These are phyloP conservation scores for Vaccinium macrocarpon DNA, from an alignment of 148 eudicot species.

Conservation along the genomic window DNA sequence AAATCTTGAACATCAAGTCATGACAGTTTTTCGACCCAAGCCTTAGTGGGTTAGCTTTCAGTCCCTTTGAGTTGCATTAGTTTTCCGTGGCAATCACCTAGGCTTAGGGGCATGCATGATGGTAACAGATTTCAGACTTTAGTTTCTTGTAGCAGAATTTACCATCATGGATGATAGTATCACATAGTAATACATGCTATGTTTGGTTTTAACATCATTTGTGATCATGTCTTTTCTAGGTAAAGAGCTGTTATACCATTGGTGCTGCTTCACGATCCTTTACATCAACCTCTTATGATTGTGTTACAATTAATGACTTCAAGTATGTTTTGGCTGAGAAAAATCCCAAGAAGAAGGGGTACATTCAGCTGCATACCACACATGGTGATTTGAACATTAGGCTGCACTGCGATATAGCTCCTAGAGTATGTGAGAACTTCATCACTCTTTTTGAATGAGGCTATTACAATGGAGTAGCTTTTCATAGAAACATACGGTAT, in stretches of 20 bases:
- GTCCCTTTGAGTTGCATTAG: background rate
- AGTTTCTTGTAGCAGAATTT: background rate
- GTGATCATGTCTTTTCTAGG: conserved; percentile 37
- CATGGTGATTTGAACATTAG: conserved; percentile 97
- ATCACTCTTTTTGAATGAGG: conserved; percentile 89
- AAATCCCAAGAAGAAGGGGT: conserved; percentile 94
- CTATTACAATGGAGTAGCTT: conserved; percentile 82
- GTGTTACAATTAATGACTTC: conserved; percentile 79
- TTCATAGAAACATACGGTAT: conserved; percentile 90
- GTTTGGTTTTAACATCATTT: conserved; percentile 1
- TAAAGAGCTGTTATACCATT: conserved; percentile 84
- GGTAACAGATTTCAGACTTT: background rate
- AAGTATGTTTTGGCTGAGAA: conserved; percentile 88
- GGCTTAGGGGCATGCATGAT: background rate
- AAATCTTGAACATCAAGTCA: background rate
- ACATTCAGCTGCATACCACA: conserved; percentile 83
- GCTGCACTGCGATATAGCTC: conserved; percentile 87
- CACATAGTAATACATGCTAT: background rate
- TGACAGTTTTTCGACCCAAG: background rate
- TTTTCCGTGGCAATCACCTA: background rate
- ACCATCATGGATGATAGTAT: background rate
- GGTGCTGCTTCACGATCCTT: conserved; percentile 98
- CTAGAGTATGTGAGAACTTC: conserved; percentile 93
- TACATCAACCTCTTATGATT: conserved; percentile 91
- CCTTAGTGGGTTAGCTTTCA: background rate